Base-by-base conservation (phyloP, 106 monocot genomes). In the Posidonia australis region DNA sequence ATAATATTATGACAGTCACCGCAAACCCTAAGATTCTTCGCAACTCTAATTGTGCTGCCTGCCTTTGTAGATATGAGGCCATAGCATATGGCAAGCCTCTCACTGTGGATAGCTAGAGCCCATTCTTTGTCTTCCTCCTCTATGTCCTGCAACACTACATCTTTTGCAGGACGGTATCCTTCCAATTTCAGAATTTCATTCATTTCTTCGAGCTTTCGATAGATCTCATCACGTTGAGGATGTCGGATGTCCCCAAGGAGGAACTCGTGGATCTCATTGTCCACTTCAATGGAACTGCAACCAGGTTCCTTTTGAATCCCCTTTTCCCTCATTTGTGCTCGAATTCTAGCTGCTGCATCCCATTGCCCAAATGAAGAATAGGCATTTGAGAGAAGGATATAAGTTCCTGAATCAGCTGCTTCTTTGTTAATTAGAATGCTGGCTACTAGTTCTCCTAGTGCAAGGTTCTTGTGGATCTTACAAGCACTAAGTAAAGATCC, bases 291-390 rank as follows among this genome's bases (percentile, higher is more conserved):
- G 2, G 79, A 78, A 31, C 81, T 79, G 48, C 81, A 86, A 7
- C 86, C 76, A 9, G 81, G 86, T 64, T 86, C 81, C 73, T 86
- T 86, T 51, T 59, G 62, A 32, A 79, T 82, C 7, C 70, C 76
- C 17, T 12, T 45, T 2, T 62, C 48, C 67, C 62, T 78, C 86
- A 82, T 81, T 16, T 71, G 30, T 10, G 20, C 61, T 51, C 83
- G 64, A 6, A 67, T 36, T 43, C 58, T 45, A 9, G 65, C 79
- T 3, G 84, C 60, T 19, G 51, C 84, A 44, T 71, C 63, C 80
- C 77, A 80, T 55, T 74, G 70, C 25, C 84, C 74, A 9, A 80
- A 77, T 1, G 77, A 80, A 1, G 77, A 69, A 43, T 74, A 84
- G 0, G 52, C 58, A 24, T 80, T 84, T 12, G 80, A 61, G 12